These are phyloP conservation scores for Gossypium raimondii DNA, from an alignment of 345 rosid genomes.

Conservation along the genomic window DNA sequence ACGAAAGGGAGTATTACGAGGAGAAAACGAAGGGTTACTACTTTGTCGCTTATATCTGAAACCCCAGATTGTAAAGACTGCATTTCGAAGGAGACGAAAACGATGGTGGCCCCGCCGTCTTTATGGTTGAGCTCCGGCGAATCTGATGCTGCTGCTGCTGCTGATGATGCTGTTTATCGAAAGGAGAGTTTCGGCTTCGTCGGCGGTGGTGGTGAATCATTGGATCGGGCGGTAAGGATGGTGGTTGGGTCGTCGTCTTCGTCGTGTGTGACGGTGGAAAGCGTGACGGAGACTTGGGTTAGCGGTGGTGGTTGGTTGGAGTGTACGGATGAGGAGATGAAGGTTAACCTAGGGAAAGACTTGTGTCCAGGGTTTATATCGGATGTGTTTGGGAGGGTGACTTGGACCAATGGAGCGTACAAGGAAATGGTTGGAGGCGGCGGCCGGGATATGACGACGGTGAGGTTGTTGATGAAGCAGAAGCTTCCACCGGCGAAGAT, in stretches of 20 bases:
- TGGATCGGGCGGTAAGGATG: conserved; percentile 20
- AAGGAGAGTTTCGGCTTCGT: not conserved
- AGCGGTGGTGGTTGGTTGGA: conserved; percentile 43
- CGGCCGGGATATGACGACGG: conserved; percentile 34
- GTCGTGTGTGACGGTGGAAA: conserved; percentile 69
- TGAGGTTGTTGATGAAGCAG: conserved; percentile 62
- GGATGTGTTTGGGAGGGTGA: conserved; percentile 57
- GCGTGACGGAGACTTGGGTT: conserved; percentile 66
- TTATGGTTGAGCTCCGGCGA: conserved; percentile 45
- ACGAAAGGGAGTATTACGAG: conserved; percentile 22
- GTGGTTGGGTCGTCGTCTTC: conserved; percentile 16
- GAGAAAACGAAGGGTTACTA: conserved; percentile 37
- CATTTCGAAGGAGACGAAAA: conserved; percentile 23
- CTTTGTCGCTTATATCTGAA: conserved; percentile 66
- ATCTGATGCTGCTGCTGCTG: not conserved
- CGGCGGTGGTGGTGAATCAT: not conserved
- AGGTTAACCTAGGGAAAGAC: conserved; percentile 48
- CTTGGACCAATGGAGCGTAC: conserved; percentile 72
- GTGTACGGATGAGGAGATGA: conserved; percentile 52
- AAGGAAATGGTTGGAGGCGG: conserved; percentile 52
- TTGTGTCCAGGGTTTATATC: conserved; percentile 81
- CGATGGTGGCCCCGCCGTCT: conserved; percentile 4
- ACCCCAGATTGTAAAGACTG: conserved; percentile 38
- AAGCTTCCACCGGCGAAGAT: conserved; percentile 26
- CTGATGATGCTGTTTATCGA: not conserved